Conservation (phyloP, 139 green algal species). For the Closterium sp. region DNA sequence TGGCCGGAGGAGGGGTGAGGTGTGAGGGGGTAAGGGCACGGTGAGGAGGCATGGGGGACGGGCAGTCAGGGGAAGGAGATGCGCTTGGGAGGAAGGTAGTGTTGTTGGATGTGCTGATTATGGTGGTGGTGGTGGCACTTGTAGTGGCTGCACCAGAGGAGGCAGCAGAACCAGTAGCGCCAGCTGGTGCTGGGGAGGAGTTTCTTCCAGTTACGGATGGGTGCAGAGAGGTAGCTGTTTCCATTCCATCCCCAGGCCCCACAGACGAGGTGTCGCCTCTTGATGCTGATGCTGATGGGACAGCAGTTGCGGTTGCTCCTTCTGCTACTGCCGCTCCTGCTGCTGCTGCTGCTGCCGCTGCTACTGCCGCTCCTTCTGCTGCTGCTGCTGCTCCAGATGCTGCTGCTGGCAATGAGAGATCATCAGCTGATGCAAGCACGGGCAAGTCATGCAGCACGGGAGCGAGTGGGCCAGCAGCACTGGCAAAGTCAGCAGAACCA, state of each 20-base stretch:
- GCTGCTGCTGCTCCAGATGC: too few species aligned
- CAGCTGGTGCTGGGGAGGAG: not conserved
- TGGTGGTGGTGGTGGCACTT: not conserved
- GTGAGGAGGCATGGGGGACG: not conserved
- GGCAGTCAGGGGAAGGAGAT: not conserved
- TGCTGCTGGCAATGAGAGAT: not conserved
- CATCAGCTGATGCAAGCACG: not conserved
- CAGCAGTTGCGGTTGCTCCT: not conserved
- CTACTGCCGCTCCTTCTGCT: too few species aligned
- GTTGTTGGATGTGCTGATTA: too few species aligned
- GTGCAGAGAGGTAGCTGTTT: not conserved
- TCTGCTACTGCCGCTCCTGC: not conserved
- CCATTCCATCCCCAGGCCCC: not conserved
- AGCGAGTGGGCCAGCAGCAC: not conserved
- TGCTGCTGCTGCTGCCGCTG: not conserved
- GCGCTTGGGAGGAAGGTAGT: too few species aligned
- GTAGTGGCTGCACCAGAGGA: not conserved
- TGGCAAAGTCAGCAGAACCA: not conserved
- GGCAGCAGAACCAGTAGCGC: not conserved
- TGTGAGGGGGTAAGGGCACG: not conserved
- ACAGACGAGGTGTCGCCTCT: not conserved
- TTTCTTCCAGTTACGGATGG: not conserved
- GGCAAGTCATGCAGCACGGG: not conserved
- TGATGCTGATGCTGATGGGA: not conserved
- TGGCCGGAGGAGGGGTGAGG: not conserved